A percentile compares a stretch with the other conserved stretches of the same genome.
phyloP scores from a whole-genome alignment of 2,329 filamentous ascomycete genomes.

The Calonectria montana region DNA sequence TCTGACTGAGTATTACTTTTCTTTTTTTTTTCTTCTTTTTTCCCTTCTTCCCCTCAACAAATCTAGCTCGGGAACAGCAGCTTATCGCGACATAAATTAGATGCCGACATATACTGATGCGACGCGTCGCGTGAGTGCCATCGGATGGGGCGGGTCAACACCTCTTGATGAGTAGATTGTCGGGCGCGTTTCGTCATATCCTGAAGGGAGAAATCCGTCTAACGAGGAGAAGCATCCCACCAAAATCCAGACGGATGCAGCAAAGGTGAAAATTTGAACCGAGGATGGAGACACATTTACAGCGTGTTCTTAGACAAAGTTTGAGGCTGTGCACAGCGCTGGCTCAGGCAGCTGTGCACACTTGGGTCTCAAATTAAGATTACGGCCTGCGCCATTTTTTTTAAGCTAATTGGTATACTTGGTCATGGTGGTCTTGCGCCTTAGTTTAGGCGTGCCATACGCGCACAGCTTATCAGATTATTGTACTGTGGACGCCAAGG shows the following conservation, averaged over 20 bases:
- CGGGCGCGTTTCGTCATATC: slow-evolving; percentile 1
- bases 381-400: neutral
- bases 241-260: neutral
- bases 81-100: neutral
- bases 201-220: neutral
- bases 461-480: neutral
- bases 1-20: neutral
- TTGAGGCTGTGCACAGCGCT: neutral
- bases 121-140: neutral
- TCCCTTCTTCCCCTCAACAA: neutral
- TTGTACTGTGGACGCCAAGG: neutral
- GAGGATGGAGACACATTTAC: neutral
- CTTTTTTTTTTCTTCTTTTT: neutral
- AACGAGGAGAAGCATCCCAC: neutral
- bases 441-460: neutral
- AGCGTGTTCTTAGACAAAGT: neutral
- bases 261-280: neutral
- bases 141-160: neutral
- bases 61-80: neutral
- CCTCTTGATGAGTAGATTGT: neutral
- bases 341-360: neutral
- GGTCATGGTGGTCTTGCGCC: neutral
- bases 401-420: neutral
- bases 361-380: neutral
- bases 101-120: neutral